These are phyloP conservation scores for Aspergillus glaucus DNA, from an alignment of 2,329 filamentous ascomycete species.

Conservation along the genomic window DNA sequence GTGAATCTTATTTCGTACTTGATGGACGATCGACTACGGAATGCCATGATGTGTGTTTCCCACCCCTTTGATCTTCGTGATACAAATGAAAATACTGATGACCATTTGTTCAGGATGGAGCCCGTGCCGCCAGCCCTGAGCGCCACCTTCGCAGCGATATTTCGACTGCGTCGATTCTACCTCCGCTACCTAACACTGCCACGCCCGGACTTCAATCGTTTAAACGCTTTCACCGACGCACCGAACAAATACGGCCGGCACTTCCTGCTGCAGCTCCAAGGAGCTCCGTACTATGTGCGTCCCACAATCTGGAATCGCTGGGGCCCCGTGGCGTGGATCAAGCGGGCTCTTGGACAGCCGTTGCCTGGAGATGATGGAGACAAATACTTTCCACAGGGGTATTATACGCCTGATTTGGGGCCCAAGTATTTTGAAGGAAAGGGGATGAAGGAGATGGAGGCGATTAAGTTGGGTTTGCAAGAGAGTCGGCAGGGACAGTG, in stretches of 20 bases:
- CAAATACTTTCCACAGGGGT: constrained; percentile 45
- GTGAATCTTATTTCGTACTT: constrained; percentile 49
- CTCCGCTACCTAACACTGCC: constrained; percentile 57
- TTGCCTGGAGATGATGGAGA: constrained; percentile 45
- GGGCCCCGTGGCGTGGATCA: constrained; percentile 50
- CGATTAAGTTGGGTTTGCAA: constrained; percentile 37
- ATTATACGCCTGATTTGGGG: constrained; percentile 53
- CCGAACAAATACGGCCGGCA: constrained; percentile 53
- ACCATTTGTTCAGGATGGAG: constrained; percentile 23
- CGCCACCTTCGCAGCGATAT: constrained; percentile 38
- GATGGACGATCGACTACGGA: constrained; percentile 58
- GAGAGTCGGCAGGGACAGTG: constrained; percentile 39
- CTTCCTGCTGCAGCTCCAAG: constrained; percentile 47
- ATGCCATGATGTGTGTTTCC: constrained; percentile 55
- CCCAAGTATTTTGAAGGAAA: constrained; percentile 50
- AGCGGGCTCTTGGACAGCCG: constrained; percentile 38
- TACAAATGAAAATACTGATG: not conserved
- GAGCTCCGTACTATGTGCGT: constrained; percentile 59
- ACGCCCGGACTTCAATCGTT: constrained; percentile 39
- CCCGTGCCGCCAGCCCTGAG: constrained; percentile 26
- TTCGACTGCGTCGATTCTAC: constrained; percentile 49
- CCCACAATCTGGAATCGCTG: constrained; percentile 56
- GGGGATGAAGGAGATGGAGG: constrained; percentile 33
- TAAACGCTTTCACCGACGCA: constrained; percentile 37
- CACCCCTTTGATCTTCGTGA: too few relatives aligned